These are phyloP conservation scores for Prunus dulcis DNA, from an alignment of 306 rosid species.

Conservation along the genomic window DNA sequence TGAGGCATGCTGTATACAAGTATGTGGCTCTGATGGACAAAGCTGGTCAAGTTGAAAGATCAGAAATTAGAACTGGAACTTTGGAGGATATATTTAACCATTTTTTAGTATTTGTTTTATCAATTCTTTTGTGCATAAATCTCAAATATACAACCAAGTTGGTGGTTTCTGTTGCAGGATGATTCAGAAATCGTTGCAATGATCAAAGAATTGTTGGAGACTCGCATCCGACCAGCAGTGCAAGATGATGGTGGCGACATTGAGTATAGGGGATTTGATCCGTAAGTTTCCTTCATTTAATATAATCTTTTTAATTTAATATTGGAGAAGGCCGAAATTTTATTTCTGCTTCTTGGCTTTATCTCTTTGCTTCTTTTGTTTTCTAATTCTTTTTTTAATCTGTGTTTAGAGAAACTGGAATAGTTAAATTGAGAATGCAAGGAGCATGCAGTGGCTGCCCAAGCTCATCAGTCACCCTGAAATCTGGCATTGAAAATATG, in stretches of 20 bases:
- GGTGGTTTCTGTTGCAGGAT: constrained; percentile 45
- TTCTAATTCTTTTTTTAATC: background rate
- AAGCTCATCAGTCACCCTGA: constrained; percentile 93
- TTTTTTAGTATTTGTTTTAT: background rate
- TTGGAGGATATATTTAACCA: background rate
- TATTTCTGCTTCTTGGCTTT: background rate
- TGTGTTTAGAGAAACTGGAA: constrained; percentile 72
- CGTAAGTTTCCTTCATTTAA: constrained; percentile 39
- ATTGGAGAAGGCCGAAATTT: background rate
- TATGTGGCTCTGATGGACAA: background rate
- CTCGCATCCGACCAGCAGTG: constrained; percentile 92
- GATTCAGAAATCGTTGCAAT: constrained; percentile 96
- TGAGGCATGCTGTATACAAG: background rate
- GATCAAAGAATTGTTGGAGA: constrained; percentile 95
- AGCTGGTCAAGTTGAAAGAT: background rate
- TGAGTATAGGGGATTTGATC: constrained; percentile 69
- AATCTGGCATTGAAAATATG: constrained; percentile 99
- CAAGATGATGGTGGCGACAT: constrained; percentile 99
- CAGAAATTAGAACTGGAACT: background rate
- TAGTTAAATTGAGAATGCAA: constrained; percentile 87
- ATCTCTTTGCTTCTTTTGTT: background rate
- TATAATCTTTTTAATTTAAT: constrained; percentile 1
- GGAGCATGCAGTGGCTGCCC: constrained; percentile 99
- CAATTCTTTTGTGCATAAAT: constrained; percentile 2
- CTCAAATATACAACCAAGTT: background rate